Evolutionary conservation across 495 filamentous ascomycete genomes (phyloP).

Genomic region (Penicillium egyptiacum): DNA sequence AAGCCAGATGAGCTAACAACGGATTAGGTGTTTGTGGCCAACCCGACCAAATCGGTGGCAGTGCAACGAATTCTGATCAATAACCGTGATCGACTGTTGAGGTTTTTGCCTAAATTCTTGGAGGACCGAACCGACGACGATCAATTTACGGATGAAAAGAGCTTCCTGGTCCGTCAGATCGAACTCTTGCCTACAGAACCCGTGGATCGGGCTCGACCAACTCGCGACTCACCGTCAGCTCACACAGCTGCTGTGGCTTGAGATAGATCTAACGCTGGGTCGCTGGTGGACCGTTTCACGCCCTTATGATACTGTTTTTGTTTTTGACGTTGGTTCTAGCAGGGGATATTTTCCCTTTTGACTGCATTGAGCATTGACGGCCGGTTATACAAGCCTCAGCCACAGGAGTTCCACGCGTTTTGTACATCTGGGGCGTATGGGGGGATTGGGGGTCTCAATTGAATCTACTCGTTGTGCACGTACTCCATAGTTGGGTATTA

Average conservation of each 20-base stretch:
- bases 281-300: constrained; percentile 17
- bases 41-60: constrained; percentile 89
- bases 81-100: constrained; percentile 86
- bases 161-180: constrained; percentile 94
- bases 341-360: constrained; percentile 11
- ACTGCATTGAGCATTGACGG: constrained; percentile 24
- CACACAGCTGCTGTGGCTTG: constrained; percentile 39
- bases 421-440: constrained; percentile 8
- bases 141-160: constrained; percentile 97
- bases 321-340: constrained; percentile 8
- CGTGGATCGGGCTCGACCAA: constrained; percentile 46
- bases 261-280: constrained; percentile 17
- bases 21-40: constrained; percentile 87
- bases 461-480: not conserved
- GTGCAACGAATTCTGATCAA: constrained; percentile 95
- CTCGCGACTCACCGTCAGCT: constrained; percentile 35
- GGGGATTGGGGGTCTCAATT: not conserved
- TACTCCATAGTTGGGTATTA: not conserved
- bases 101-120: constrained; percentile 85
- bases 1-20: constrained; percentile 21
- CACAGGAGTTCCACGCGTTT: constrained; percentile 22
- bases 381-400: constrained; percentile 20
- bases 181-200: constrained; percentile 70
- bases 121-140: constrained; percentile 97
- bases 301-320: constrained; percentile 14